Evolutionary conservation across 2,329 filamentous ascomycete genomes (phyloP).

Genomic region (Botrytis cinerea): DNA sequence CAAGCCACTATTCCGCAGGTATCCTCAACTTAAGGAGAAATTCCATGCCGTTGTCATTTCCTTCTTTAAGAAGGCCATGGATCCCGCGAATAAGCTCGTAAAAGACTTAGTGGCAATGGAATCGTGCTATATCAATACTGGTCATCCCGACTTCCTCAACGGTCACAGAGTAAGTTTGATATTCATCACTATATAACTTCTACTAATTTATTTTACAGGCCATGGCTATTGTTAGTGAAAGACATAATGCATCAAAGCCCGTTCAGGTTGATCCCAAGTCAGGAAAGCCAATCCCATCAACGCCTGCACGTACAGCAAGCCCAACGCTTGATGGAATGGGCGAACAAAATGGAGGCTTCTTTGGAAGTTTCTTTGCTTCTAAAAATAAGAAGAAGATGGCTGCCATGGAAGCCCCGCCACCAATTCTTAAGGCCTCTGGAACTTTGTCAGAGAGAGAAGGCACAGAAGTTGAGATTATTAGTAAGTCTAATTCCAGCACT

Average conservation of each 20-base stretch:
- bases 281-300: conserved; percentile 81
- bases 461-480: conserved; percentile 97
- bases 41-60: conserved; percentile 87
- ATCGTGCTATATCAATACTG: conserved; percentile 96
- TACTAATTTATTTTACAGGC: conserved; percentile 52
- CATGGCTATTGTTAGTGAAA: conserved; percentile 97
- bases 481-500: conserved; percentile 54
- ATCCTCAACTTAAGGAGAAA: conserved; percentile 95
- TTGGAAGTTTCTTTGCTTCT: conserved; percentile 96
- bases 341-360: conserved; percentile 75
- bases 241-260: conserved; percentile 77
- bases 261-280: conserved; percentile 98
- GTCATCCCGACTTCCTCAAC: conserved; percentile 96
- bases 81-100: conserved; percentile 96
- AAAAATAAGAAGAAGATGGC: conserved; percentile 99
- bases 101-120: conserved; percentile 94
- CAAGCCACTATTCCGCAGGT: conserved; percentile 88
- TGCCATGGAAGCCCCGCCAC: conserved; percentile 95
- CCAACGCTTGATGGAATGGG: conserved; percentile 64
- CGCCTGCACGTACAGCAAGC: conserved; percentile 72
- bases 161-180: conserved; percentile 69
- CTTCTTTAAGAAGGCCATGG: conserved; percentile 99
- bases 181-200: conserved; percentile 32
- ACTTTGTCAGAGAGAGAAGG: conserved; percentile 91
- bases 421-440: conserved; percentile 90